Percentiles rank a stretch among this genome's conserved stretches.
phyloP scores from a whole-genome alignment of 148 eudicot species.

The Cornus controversa region DNA sequence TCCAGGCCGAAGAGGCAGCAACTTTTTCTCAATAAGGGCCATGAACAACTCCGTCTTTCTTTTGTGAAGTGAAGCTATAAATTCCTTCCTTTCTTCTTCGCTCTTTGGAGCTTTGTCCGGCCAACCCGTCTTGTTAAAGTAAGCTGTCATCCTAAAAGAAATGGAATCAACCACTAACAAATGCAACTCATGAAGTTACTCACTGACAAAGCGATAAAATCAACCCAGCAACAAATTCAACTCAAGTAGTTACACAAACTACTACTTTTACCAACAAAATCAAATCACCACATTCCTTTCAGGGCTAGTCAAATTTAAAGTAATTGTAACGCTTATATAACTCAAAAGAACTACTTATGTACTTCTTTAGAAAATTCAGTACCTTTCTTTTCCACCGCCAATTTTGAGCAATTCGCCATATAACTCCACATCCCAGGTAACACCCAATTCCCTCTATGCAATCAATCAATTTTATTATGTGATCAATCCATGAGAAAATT shows the following conservation, averaged over 20 bases:
- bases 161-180: not conserved
- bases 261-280: not conserved
- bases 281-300: not conserved
- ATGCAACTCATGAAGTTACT: not conserved
- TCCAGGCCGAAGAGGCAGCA: slow-evolving; percentile 95
- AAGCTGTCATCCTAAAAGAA: slow-evolving; percentile 86
- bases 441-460: slow-evolving; percentile 63
- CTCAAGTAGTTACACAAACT: not conserved
- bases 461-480: slow-evolving; percentile 7
- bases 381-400: slow-evolving; percentile 99
- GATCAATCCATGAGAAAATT: slow-evolving; percentile 7
- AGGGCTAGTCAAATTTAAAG: no score
- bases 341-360: not conserved
- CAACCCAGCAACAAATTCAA: not conserved
- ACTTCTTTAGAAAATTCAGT: slow-evolving; percentile 3
- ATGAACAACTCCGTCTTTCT: slow-evolving; percentile 91
- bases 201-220: not conserved
- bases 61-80: slow-evolving; percentile 90
- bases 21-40: slow-evolving; percentile 90
- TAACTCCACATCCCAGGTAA: slow-evolving; percentile 94
- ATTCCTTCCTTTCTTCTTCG: slow-evolving; percentile 83
- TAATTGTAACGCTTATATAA: not conserved
- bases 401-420: slow-evolving; percentile 97
- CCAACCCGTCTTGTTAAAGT: slow-evolving; percentile 87
- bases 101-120: slow-evolving; percentile 87